Base-by-base conservation (phyloP, 106 monocot genomes). In the Chionographis japonica region DNA sequence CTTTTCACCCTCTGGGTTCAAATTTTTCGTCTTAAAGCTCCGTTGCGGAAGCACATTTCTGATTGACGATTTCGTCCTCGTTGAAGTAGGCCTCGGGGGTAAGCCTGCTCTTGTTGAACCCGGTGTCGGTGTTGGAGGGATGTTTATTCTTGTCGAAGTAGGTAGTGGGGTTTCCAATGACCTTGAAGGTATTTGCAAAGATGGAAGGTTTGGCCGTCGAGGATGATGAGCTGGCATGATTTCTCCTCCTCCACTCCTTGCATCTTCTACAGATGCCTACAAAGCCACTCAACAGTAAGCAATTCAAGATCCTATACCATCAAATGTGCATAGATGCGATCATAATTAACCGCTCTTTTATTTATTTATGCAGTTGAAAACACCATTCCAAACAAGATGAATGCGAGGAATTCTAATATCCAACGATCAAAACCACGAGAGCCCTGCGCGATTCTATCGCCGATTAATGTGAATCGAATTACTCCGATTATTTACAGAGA, bases 81-180 rank as follows among this genome's bases (percentile, higher is more conserved):
- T 75, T 38, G 95, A 82, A 68, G 55, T 72, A 43, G 95, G 95
- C 54, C 89, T 79, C 2, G 95, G 95, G 13, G 95, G 95, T 73
- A 95, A 80, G n/a, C 92, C 90, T 40, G 75, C 64, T 75, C 86
- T 86, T 40, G 76, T 57, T 49, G 86, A 88, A 78, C 62, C 72
- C 46, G 90, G 94, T 68, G 75, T 88, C 16, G 79, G 46, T 14
- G 53, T 37, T 2, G 57, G 13, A 43, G 75, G 40, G 38, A 71
- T 66, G 69, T 64, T 68, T 40, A 71, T 59, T 75, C 79, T 81
- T 41, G 82, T 36, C 2, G 86, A 93, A 67, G 63, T 73, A 52
- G 80, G 65, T 50, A 81, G n/a, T 70, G 74, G 61, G 17, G 37
- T 83, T 36, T 91, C 88, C 41, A 89, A 58, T 6, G 80, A 63